A percentile compares a stretch with the other conserved stretches of the same genome.
These are phyloP conservation scores for Amoeboaphelidium protococcarum DNA, from an alignment of 371 early-diverging fungal species.

Conservation along the genomic window DNA sequence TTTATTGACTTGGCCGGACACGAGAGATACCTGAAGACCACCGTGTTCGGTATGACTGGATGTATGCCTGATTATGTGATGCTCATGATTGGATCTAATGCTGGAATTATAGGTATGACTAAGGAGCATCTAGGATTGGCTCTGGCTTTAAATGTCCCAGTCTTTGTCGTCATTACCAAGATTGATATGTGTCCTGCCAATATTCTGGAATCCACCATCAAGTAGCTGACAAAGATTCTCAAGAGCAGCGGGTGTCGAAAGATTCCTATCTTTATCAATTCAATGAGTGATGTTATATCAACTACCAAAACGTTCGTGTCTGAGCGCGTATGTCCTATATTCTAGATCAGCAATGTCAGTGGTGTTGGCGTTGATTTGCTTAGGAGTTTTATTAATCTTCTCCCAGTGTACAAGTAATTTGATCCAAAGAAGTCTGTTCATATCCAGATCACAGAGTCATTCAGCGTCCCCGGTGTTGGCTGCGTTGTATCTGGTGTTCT, in stretches of 20 bases:
- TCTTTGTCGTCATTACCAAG: not conserved
- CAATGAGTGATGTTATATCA: slow-evolving; percentile 36
- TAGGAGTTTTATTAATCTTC: slow-evolving; percentile 48
- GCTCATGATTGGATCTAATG: slow-evolving; percentile 40
- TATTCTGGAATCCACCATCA: slow-evolving; percentile 49
- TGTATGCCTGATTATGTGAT: slow-evolving; percentile 2
- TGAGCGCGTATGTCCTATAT: slow-evolving; percentile 49
- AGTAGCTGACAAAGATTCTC: slow-evolving; percentile 46
- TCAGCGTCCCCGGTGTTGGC: slow-evolving; percentile 62
- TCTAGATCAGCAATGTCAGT: slow-evolving; percentile 72
- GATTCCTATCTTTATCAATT: slow-evolving; percentile 58
- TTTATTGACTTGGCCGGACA: slow-evolving; percentile 4
- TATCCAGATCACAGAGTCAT: slow-evolving; percentile 63
- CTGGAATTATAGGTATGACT: slow-evolving; percentile 75
- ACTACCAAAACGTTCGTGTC: slow-evolving; percentile 23
- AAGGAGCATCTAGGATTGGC: slow-evolving; percentile 16
- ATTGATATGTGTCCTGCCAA: slow-evolving; percentile 46
- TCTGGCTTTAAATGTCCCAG: not conserved
- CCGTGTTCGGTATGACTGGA: slow-evolving; percentile 2
- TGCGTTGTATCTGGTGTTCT: slow-evolving; percentile 50
- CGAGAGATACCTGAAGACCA: slow-evolving; percentile 2
- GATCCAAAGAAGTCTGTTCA: slow-evolving; percentile 33
- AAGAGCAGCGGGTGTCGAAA: slow-evolving; percentile 71
- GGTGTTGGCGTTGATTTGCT: slow-evolving; percentile 59
- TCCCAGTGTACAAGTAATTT: slow-evolving; percentile 32